Evolutionary conservation across 805 yeast genomes (phyloP).

Genomic region (Clavispora santaluciae): DNA sequence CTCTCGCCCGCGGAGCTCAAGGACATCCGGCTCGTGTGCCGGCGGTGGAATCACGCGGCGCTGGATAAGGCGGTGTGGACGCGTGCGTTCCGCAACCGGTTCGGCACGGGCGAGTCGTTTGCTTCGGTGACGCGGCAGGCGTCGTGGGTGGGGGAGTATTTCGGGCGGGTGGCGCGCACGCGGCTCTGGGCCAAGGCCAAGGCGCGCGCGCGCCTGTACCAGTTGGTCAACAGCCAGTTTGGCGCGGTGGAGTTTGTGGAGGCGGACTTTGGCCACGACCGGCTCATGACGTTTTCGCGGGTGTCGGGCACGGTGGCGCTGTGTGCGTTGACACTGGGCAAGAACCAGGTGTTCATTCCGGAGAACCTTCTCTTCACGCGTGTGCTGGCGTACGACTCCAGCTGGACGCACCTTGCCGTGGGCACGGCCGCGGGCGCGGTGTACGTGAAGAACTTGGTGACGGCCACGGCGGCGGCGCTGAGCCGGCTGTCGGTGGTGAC

Average conservation of each 20-base stretch:
- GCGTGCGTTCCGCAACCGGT: slow-evolving; percentile 37
- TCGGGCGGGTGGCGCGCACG: slow-evolving; percentile 29
- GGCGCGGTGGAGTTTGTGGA: slow-evolving; percentile 18
- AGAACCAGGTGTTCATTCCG: slow-evolving; percentile 35
- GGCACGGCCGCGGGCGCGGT: slow-evolving; percentile 27
- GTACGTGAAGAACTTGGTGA: slow-evolving; percentile 28
- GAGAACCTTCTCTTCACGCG: slow-evolving; percentile 19
- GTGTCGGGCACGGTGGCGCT: slow-evolving; percentile 26
- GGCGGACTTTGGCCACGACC: slow-evolving; percentile 22
- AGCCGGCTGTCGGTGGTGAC: slow-evolving; percentile 28
- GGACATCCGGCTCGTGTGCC: slow-evolving; percentile 41
- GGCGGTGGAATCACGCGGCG: slow-evolving; percentile 42
- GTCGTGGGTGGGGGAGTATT: slow-evolving; percentile 46
- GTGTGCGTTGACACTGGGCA: slow-evolving; percentile 31
- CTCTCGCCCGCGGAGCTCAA: slow-evolving; percentile 43
- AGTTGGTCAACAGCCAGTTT: slow-evolving; percentile 26
- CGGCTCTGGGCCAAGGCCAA: slow-evolving; percentile 39
- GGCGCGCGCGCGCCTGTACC: slow-evolving; percentile 23
- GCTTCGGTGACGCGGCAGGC: slow-evolving; percentile 41
- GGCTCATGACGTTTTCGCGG: slow-evolving; percentile 25
- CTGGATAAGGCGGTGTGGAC: slow-evolving; percentile 46
- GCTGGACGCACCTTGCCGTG: slow-evolving; percentile 30
- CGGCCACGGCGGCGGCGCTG: slow-evolving; percentile 27
- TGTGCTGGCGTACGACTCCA: slow-evolving; percentile 19
- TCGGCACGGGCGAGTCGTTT: slow-evolving; percentile 33